Evolutionary conservation across 164 flowering plant genomes (phyloP).

Genomic region (Umbilicus rupestris): DNA sequence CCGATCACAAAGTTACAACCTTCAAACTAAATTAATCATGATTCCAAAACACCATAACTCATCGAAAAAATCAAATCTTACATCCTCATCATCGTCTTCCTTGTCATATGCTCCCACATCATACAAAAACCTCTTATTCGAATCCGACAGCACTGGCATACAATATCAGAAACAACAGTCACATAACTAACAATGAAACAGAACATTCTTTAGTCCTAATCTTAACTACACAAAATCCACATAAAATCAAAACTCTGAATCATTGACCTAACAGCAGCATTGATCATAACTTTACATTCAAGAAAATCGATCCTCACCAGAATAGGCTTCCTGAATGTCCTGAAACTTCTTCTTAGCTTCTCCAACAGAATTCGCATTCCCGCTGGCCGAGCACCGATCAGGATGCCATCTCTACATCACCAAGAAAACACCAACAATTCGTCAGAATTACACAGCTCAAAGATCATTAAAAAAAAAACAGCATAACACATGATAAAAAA

Average conservation of each 20-base stretch:
- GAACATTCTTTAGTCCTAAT: background rate
- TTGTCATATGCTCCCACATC: conserved; percentile 75
- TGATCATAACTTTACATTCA: background rate
- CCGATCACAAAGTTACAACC: background rate
- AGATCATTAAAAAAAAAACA: background rate
- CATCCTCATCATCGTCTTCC: conserved; percentile 52
- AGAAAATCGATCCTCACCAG: conserved; percentile 36
- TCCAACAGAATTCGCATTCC: conserved; percentile 53
- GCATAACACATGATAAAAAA: background rate
- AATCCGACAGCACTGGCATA: conserved; percentile 67
- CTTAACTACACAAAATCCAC: background rate
- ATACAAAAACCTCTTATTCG: conserved; percentile 71
- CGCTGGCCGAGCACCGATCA: conserved; percentile 59
- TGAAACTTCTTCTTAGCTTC: conserved; percentile 90
- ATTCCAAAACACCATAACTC: background rate
- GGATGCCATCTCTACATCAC: conserved; percentile 82
- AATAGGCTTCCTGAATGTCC: conserved; percentile 82
- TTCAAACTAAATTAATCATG: background rate
- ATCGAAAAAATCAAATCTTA: conserved; percentile 25
- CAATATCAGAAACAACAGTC: background rate
- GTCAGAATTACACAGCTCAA: background rate
- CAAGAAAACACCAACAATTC: background rate
- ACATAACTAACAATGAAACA: background rate
- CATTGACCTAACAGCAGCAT: no score
- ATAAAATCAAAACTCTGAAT: background rate